Percentiles rank a stretch among this genome's conserved stretches.
Evolutionary conservation across 805 yeast species (phyloP).

Genomic region (Tetrapisispora fleetii): DNA sequence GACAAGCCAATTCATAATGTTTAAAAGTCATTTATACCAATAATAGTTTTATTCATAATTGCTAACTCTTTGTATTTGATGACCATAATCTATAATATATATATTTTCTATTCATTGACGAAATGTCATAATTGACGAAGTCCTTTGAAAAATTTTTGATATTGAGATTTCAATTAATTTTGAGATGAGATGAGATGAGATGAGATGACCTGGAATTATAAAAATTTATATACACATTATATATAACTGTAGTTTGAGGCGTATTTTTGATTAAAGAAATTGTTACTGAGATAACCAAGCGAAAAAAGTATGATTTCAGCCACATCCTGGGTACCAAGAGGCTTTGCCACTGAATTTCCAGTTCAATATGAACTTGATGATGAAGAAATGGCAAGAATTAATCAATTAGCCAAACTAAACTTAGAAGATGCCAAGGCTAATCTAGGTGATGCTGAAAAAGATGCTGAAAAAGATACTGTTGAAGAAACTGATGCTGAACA

Average conservation of each 20-base stretch:
- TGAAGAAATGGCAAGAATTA: slow-evolving; percentile 84
- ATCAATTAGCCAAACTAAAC: slow-evolving; percentile 74
- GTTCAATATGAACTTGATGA: slow-evolving; percentile 81
- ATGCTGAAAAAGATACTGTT: slow-evolving; percentile 21
- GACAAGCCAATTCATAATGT: neutral
- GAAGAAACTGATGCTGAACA: slow-evolving; percentile 5
- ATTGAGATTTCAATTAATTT: neutral
- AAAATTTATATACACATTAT: too few species aligned
- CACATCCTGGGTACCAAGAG: slow-evolving; percentile 92
- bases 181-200: slow-evolving; percentile 9
- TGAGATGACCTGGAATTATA: slow-evolving; percentile 13
- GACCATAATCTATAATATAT: neutral
- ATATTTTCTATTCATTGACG: neutral
- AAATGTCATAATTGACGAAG: neutral
- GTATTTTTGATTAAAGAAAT: neutral
- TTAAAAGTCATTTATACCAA: too few species aligned
- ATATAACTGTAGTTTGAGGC: neutral
- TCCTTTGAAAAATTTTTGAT: slow-evolving; percentile 1
- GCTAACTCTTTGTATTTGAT: neutral
- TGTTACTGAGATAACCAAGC: neutral
- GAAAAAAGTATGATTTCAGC: slow-evolving; percentile 65
- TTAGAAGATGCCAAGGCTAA: slow-evolving; percentile 66
- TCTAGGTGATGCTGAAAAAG: slow-evolving; percentile 38
- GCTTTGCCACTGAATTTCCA: slow-evolving; percentile 88
- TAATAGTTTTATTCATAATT: too few species aligned